phyloP scores from a whole-genome alignment of 2,329 filamentous ascomycete species.

The Trichoderma polysporum region DNA sequence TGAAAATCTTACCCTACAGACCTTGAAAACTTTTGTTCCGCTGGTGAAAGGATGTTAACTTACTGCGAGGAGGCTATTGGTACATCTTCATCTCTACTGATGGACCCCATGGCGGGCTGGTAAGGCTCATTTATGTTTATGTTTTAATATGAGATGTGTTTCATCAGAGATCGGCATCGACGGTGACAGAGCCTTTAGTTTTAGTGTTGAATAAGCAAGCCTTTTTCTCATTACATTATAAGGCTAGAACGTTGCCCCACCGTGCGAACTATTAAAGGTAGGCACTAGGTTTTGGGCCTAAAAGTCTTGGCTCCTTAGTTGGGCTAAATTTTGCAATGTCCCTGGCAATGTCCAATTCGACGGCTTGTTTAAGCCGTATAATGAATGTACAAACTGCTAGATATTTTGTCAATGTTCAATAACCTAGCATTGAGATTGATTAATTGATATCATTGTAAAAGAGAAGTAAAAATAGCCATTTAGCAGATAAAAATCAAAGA shows the following conservation, averaged over 20 bases:
- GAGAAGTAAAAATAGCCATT: not conserved
- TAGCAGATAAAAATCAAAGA: not conserved
- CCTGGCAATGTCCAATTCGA: not conserved
- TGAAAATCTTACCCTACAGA: not conserved
- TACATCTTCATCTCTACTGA: not conserved
- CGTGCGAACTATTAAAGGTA: not conserved
- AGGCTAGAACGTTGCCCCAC: not conserved
- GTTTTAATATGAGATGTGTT: not conserved
- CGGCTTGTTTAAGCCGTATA: not conserved
- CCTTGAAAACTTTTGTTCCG: not conserved
- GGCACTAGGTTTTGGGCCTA: not conserved
- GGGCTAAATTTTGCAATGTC: not conserved
- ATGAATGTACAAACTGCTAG: too few relatives aligned
- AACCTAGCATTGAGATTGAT: not conserved
- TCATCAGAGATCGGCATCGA: not conserved
- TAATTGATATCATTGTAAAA: not conserved
- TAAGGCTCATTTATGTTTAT: not conserved
- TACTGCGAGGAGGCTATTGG: not conserved
- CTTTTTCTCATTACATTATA: not conserved
- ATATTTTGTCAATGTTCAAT: not conserved
- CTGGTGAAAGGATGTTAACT: not conserved
- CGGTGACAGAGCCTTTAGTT: not conserved
- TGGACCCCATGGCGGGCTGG: slow-evolving; percentile 9
- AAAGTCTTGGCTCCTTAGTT: slow-evolving; percentile 10
- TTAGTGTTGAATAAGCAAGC: slow-evolving; percentile 10